Evolutionary conservation across 176 grass and related monocot species (phyloP), one percentile per base, ranked within the genome.

Genomic region (Pontederia paniculata): DNA sequence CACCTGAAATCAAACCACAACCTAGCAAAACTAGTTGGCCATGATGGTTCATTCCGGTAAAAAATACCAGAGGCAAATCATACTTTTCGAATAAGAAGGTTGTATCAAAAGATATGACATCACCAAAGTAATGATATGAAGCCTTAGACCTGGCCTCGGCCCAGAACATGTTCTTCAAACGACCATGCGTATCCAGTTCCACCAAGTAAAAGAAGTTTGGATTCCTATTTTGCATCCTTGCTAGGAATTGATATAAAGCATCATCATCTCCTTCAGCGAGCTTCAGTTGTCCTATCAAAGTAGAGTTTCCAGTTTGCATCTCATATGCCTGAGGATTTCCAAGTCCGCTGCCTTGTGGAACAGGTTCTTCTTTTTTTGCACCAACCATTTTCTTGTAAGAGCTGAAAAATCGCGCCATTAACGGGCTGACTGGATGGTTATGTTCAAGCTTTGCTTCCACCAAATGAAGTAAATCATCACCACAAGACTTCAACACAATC

Each of bases 191-290:
- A 58, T 70, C 54, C 54, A 55, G 28, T 57, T 70, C 67, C 54
- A 70, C 54, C 43, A 41, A 58, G 18, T 70, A 54, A 57, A 70
- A 70, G 67, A 70, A 70, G 54, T 48, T 57, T 13, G 67, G 44
- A 48, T 70, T 54, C 22, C 48, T 70, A 54, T 54, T 55, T 45
- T 70, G 67, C 67, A 70, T 70, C 21, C 44, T 44, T 18, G 54
- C 44, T 57, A 58, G 48, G 44, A 70, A 70, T 12, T 21, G 42
- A 19, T 70, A 54, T 13, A 70, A 17, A 70, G 54, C 54, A 42
- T 70, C 67, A 14, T 54, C 67, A 70, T 70, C 67, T 58, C 67
- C 67, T 55, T 70, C 57, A 42, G 56, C 19, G 25, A 64, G 61
- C 20, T 64, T 64, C 45, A 64, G 48, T 28, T 14, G 44, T 2